Conservation (phyloP, 2,329 filamentous ascomycete genomes). For the Zasmidium angulare region DNA sequence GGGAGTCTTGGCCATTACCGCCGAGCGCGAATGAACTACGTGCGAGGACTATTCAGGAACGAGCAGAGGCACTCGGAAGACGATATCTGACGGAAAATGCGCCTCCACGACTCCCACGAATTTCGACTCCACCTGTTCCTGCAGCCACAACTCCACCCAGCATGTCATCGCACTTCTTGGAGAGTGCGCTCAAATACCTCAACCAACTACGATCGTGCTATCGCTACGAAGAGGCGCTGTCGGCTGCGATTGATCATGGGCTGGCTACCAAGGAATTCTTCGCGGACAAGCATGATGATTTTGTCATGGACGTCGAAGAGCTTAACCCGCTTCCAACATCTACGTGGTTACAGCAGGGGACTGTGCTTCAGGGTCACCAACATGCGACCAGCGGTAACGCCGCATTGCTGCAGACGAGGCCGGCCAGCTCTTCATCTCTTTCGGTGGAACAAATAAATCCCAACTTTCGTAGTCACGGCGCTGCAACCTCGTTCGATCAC, state of each 20-base stretch:
- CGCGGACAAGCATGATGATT: conserved; percentile 55
- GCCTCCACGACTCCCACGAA: conserved; percentile 30
- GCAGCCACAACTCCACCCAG: conserved; percentile 13
- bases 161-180: conserved; percentile 43
- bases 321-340: conserved; percentile 54
- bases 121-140: conserved; percentile 28
- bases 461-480: conserved; percentile 21
- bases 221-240: conserved; percentile 55
- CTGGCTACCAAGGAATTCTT: conserved; percentile 56
- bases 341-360: conserved; percentile 63
- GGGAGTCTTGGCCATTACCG: conserved; percentile 27
- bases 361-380: conserved; percentile 62
- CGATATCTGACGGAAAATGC: conserved; percentile 36
- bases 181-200: conserved; percentile 62
- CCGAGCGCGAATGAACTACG: conserved; percentile 23
- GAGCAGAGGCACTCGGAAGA: conserved; percentile 35
- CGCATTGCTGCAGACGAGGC: conserved; percentile 19
- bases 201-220: conserved; percentile 56
- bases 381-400: conserved; percentile 48
- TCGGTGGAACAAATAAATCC: conserved; percentile 35
- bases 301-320: conserved; percentile 55
- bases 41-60: conserved; percentile 26
- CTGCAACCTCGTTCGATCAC: conserved; percentile 25
- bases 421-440: conserved; percentile 16
- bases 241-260: conserved; percentile 53